A percentile compares a stretch with the other conserved stretches of the same genome.
These are phyloP conservation scores for Penicillium tannophilum DNA, from an alignment of 495 filamentous ascomycete genomes.

Conservation along the genomic window DNA sequence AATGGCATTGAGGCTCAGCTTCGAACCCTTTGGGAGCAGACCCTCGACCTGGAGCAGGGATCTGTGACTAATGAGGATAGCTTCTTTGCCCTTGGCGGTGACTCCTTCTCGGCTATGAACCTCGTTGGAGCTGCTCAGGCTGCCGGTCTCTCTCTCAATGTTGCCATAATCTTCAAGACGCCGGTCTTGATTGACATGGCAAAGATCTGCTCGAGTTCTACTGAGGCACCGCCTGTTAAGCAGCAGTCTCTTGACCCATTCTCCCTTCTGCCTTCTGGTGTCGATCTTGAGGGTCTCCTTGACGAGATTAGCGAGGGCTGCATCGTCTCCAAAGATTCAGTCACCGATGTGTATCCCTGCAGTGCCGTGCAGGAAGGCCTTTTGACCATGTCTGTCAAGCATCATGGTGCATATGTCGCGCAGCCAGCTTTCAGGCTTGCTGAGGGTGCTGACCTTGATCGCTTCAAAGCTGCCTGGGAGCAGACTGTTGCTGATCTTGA, in stretches of 20 bases:
- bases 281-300: slow-evolving; percentile 33
- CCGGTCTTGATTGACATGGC: slow-evolving; percentile 53
- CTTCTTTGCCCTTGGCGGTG: slow-evolving; percentile 58
- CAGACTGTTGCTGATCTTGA: slow-evolving; percentile 47
- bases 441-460: slow-evolving; percentile 41
- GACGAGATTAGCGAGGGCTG: slow-evolving; percentile 51
- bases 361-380: slow-evolving; percentile 72
- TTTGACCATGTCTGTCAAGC: slow-evolving; percentile 60
- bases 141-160: slow-evolving; percentile 47
- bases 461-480: slow-evolving; percentile 59
- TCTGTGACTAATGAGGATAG: slow-evolving; percentile 48
- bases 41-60: slow-evolving; percentile 36
- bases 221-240: slow-evolving; percentile 5
- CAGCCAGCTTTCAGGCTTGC: slow-evolving; percentile 50
- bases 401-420: slow-evolving; percentile 55
- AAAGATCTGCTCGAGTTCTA: slow-evolving; percentile 25
- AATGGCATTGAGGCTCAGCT: slow-evolving; percentile 37
- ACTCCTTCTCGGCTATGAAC: slow-evolving; percentile 59
- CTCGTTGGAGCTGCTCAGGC: slow-evolving; percentile 51
- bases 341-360: slow-evolving; percentile 66
- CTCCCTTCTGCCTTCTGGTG: slow-evolving; percentile 40
- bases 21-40: slow-evolving; percentile 39
- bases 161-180: slow-evolving; percentile 52
- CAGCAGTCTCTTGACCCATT: slow-evolving; percentile 41
- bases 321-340: slow-evolving; percentile 35